Evolutionary conservation across 805 yeast species (phyloP), one percentile per base, ranked within the genome.

Genomic region (Candida palmyrensis): DNA sequence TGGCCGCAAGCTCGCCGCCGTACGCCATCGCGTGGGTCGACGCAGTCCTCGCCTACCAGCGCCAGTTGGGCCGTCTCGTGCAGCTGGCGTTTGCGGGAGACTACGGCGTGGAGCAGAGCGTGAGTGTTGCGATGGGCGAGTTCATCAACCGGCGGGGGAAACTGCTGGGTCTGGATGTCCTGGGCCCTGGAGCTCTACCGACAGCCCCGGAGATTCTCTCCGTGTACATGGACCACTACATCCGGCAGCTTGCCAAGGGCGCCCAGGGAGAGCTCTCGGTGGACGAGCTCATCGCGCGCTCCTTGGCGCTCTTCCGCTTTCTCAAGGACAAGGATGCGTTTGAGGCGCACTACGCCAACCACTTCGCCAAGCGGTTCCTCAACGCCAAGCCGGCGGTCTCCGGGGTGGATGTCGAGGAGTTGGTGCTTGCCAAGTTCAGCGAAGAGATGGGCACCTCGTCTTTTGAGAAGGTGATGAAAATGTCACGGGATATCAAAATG

Each of bases 311-410:
- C 20, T 77, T 88, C 47, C 64, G 80, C 36, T 79, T 75, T 48
- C 67, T 88, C 29, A 70, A 75, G 38, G 96, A 89, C 45, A 89
- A 87, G 49, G 96, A 88, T 57, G 62, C 83, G 17, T 89, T 88
- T 59, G 95, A 87, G 50, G 81, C 75, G 26, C 79, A 82, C 40
- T 88, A 86, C 55, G 87, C 87, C 46, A 83, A 79, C 34, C 96
- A 85, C 58, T 66, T 89, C 37, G 95, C 96, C 1, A 86, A 82
- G 54, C 68, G 97, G 40, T 66, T 88, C 34, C 46, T 66, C 17
- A 65, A 57, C 36, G 43, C 66, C 9, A 66, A 66, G 36, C 53
- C 56, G 14, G 17, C 19, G 6, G 27, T 22, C 7, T 46, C 68
- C 30, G 63, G 74, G 3, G 59, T 68, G 29, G 90, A 85, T 38